Conservation (phyloP, 2,329 filamentous ascomycete species). For the Fusarium sp. region DNA sequence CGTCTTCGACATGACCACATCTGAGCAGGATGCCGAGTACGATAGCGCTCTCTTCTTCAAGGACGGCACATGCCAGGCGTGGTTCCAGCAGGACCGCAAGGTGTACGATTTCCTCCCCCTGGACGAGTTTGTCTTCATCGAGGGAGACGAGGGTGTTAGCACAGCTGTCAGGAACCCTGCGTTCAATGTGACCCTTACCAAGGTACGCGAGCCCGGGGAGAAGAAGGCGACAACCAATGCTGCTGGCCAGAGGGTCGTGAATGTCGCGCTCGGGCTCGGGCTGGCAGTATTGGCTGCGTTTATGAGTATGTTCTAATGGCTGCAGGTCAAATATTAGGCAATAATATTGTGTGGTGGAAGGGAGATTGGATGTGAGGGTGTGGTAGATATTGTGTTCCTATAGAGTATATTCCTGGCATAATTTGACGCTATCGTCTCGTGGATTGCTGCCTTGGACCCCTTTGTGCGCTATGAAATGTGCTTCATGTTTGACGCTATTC, state of each 20-base stretch:
- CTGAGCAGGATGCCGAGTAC: constrained; percentile 26
- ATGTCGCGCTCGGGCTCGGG: constrained; percentile 7
- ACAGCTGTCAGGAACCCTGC: constrained; percentile 40
- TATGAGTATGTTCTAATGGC: constrained; percentile 39
- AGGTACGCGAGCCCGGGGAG: constrained; percentile 40
- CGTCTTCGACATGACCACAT: constrained; percentile 42
- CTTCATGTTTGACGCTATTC: background rate
- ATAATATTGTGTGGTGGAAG: background rate
- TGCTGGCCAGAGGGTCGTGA: constrained; percentile 4
- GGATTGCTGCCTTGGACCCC: background rate
- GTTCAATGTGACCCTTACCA: constrained; percentile 46
- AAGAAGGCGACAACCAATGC: constrained; percentile 26
- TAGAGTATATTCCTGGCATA: background rate
- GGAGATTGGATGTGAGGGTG: background rate
- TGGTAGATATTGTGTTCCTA: background rate
- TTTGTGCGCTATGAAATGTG: background rate
- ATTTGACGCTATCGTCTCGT: background rate
- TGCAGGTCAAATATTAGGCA: constrained; percentile 21
- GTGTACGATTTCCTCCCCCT: constrained; percentile 50
- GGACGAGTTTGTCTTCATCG: constrained; percentile 48
- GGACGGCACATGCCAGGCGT: constrained; percentile 48
- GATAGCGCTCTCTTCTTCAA: constrained; percentile 45
- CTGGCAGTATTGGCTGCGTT: constrained; percentile 14
- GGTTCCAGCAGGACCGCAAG: constrained; percentile 49
- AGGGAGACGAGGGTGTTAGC: constrained; percentile 20